phyloP scores from a whole-genome alignment of 768 basidiomycete species.

The Leccinum truebloodii region DNA sequence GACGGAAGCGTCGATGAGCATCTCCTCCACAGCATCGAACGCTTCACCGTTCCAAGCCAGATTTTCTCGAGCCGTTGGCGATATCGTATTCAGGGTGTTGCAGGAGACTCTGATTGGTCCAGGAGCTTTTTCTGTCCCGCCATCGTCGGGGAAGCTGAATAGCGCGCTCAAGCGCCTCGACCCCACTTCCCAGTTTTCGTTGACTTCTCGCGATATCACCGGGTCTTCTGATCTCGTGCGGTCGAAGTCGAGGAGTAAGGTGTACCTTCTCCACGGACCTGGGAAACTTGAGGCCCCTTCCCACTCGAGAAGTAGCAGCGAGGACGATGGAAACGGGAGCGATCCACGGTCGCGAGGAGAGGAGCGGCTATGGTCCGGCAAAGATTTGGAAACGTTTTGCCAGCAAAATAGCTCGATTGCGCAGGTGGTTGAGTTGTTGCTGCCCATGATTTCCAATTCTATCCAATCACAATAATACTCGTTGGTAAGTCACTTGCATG shows the following conservation, averaged over 20 bases:
- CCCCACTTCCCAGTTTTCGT: conserved; percentile 26
- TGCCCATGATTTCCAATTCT: conserved; percentile 48
- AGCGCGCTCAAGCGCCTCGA: conserved; percentile 37
- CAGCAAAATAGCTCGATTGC: conserved; percentile 89
- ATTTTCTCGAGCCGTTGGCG: conserved; percentile 67
- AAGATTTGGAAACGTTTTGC: conserved; percentile 81
- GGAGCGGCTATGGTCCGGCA: conserved; percentile 70
- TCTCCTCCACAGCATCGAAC: conserved; percentile 28
- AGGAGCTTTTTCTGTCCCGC: conserved; percentile 22
- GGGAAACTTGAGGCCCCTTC: conserved; percentile 56
- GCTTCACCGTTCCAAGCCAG: conserved; percentile 39
- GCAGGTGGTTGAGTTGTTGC: conserved; percentile 65
- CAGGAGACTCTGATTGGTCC: conserved; percentile 76
- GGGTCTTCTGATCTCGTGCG: conserved; percentile 47
- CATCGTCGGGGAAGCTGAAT: conserved; percentile 33
- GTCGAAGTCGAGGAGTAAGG: conserved; percentile 69
- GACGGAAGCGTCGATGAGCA: conserved; percentile 50
- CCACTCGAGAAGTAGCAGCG: conserved; percentile 31
- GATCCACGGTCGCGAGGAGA: conserved; percentile 40
- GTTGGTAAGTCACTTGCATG: conserved; percentile 23
- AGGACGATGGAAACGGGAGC: conserved; percentile 32
- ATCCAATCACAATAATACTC: conserved; percentile 25
- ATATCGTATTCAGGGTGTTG: conserved; percentile 78
- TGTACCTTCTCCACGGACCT: conserved; percentile 62
- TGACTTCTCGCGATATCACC: conserved; percentile 24